Evolutionary conservation across 2,329 filamentous ascomycete genomes (phyloP).

Genomic region (Ceratocystis lukuohia): DNA sequence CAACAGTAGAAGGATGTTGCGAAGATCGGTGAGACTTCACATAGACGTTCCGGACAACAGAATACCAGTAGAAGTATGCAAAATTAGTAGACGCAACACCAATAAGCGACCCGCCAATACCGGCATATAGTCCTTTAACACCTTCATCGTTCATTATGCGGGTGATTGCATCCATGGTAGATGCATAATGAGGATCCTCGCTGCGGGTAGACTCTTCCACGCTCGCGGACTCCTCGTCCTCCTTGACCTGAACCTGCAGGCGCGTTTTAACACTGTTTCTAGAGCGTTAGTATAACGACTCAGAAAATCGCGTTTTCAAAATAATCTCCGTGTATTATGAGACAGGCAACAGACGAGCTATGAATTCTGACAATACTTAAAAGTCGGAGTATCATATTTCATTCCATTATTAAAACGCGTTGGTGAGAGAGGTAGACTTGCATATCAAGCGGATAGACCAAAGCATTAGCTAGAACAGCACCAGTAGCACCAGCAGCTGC

Average conservation of each 20-base stretch:
- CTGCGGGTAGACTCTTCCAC: slow-evolving; percentile 32
- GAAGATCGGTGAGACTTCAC: slow-evolving; percentile 41
- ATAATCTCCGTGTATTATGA: background rate
- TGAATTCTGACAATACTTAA: background rate
- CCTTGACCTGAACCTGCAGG: slow-evolving; percentile 72
- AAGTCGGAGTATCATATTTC: background rate
- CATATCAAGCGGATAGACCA: slow-evolving; percentile 96
- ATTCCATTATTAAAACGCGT: background rate
- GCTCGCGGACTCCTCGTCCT: slow-evolving; percentile 26
- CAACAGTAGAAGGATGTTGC: slow-evolving; percentile 56
- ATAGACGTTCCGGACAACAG: slow-evolving; percentile 71
- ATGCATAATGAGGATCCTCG: slow-evolving; percentile 62
- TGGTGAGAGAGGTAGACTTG: slow-evolving; percentile 35
- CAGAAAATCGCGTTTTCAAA: background rate
- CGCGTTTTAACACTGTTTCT: slow-evolving; percentile 74
- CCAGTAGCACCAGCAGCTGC: slow-evolving; percentile 86
- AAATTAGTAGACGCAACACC: slow-evolving; percentile 97
- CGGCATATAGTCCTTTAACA: slow-evolving; percentile 68
- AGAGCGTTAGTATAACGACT: background rate
- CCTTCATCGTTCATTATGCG: slow-evolving; percentile 77
- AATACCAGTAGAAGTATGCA: slow-evolving; percentile 99
- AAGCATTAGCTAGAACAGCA: slow-evolving; percentile 83
- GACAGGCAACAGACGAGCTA: background rate
- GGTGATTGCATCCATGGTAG: slow-evolving; percentile 74
- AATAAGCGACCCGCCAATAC: slow-evolving; percentile 72